Conservation (phyloP, 495 filamentous ascomycete genomes). For the Collariella sp. region DNA sequence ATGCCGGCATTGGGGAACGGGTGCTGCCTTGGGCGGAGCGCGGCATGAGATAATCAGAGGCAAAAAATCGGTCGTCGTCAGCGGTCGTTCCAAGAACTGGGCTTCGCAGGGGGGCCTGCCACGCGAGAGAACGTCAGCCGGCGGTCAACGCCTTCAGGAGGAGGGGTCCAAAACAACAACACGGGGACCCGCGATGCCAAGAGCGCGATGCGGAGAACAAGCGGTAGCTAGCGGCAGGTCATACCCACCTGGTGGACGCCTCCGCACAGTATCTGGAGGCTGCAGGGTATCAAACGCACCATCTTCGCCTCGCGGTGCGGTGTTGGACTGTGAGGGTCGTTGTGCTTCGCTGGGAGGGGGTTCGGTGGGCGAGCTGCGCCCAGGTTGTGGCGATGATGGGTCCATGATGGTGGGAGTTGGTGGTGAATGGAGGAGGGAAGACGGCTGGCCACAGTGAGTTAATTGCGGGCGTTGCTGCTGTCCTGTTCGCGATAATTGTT, state of each 20-base stretch:
- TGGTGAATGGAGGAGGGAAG: neutral
- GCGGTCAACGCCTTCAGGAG: neutral
- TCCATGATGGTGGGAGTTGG: conserved; percentile 28
- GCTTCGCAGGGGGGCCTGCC: conserved; percentile 24
- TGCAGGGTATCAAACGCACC: conserved; percentile 34
- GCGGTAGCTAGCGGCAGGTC: neutral
- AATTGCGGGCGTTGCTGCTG: neutral
- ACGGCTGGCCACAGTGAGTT: neutral
- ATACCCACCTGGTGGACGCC: conserved; percentile 39
- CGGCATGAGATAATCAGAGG: conserved; percentile 16
- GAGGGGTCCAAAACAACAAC: neutral
- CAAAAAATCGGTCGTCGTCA: conserved; percentile 24
- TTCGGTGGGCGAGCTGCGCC: conserved; percentile 24
- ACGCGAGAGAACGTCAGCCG: neutral
- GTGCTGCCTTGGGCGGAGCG: conserved; percentile 26
- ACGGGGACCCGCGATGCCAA: neutral
- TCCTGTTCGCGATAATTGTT: neutral
- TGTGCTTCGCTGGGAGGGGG: conserved; percentile 39
- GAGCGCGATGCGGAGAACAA: neutral
- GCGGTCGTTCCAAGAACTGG: conserved; percentile 20
- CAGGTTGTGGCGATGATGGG: conserved; percentile 24
- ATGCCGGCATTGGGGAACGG: conserved; percentile 46
- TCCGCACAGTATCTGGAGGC: conserved; percentile 42
- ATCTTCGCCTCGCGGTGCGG: conserved; percentile 26
- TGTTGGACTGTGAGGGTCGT: conserved; percentile 23